phyloP scores from a whole-genome alignment of 2,329 filamentous ascomycete genomes.

The Fusarium buharicum region DNA sequence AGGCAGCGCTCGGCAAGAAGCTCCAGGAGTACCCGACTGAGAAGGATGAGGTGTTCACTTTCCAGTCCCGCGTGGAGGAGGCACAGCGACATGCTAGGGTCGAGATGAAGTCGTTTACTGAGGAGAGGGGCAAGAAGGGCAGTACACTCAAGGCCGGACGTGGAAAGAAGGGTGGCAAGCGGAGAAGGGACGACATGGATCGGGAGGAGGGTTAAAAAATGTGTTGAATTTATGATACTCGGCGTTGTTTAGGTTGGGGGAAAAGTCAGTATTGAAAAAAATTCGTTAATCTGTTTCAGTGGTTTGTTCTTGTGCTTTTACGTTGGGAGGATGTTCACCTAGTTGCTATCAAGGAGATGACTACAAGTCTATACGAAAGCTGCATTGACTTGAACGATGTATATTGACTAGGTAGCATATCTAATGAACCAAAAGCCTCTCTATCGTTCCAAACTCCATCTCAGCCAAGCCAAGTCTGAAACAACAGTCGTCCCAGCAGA shows the following conservation, averaged over 20 bases:
- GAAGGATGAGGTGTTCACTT: conserved; percentile 87
- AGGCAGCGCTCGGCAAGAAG: conserved; percentile 82
- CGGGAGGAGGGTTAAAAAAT: conserved; percentile 71
- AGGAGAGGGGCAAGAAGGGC: conserved; percentile 70
- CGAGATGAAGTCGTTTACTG: conserved; percentile 83
- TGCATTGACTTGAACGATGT: background rate
- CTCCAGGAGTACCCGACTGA: conserved; percentile 74
- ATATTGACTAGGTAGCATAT: background rate
- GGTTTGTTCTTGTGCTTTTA: background rate
- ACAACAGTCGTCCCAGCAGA: conserved; percentile 15
- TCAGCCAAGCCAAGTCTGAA: conserved; percentile 12
- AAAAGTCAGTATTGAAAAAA: conserved; percentile 26
- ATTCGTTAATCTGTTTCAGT: conserved; percentile 11
- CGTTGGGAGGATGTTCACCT: background rate
- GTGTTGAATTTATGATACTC: conserved; percentile 14
- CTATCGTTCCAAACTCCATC: conserved; percentile 1
- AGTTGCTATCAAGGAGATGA: background rate
- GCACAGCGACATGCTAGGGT: conserved; percentile 82
- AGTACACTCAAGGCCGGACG: conserved; percentile 53
- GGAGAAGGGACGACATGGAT: conserved; percentile 73
- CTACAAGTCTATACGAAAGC: background rate
- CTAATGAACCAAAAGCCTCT: too few species aligned
- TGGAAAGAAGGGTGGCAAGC: conserved; percentile 58
- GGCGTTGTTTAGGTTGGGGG: conserved; percentile 28
- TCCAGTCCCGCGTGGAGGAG: conserved; percentile 80